These are phyloP conservation scores for Heliamphora pulchella DNA, from an alignment of 179 eudicot genomes.

Conservation along the genomic window DNA sequence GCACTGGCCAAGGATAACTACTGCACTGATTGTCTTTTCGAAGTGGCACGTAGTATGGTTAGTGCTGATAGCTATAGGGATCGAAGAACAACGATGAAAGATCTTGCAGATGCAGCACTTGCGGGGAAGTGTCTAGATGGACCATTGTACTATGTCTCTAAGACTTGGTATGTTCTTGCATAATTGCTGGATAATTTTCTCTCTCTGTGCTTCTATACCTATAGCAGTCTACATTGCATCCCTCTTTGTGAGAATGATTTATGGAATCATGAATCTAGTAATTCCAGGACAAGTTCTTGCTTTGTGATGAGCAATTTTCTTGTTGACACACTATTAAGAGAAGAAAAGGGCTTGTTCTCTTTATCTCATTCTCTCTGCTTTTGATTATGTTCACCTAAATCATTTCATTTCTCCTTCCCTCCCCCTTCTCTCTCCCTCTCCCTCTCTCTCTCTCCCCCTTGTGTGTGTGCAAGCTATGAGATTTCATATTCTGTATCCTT, in stretches of 20 bases:
- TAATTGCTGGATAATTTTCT: background rate
- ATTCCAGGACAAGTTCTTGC: background rate
- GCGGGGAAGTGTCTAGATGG: slow-evolving; percentile 67
- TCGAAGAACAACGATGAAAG: slow-evolving; percentile 61
- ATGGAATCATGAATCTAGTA: background rate
- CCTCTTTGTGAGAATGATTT: background rate
- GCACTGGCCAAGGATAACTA: slow-evolving; percentile 55
- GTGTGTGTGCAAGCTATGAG: no score
- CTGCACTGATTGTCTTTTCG: slow-evolving; percentile 61
- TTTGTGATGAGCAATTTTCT: background rate
- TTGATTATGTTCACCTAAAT: background rate
- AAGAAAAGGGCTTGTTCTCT: background rate
- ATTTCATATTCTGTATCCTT: background rate
- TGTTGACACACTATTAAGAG: background rate
- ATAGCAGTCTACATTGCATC: background rate
- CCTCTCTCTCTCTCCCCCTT: no score
- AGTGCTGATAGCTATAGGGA: slow-evolving; percentile 85
- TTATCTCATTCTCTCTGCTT: background rate
- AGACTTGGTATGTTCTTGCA: slow-evolving; percentile 53
- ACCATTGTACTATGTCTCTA: slow-evolving; percentile 63
- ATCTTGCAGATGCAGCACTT: slow-evolving; percentile 83
- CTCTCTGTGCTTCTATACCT: slow-evolving; percentile 1
- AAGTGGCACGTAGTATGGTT: slow-evolving; percentile 51
- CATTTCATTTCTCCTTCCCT: background rate
- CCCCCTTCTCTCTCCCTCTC: background rate